Evolutionary conservation across 2,329 filamentous ascomycete species (phyloP).

Genomic region (Diaporthe aspalathi): DNA sequence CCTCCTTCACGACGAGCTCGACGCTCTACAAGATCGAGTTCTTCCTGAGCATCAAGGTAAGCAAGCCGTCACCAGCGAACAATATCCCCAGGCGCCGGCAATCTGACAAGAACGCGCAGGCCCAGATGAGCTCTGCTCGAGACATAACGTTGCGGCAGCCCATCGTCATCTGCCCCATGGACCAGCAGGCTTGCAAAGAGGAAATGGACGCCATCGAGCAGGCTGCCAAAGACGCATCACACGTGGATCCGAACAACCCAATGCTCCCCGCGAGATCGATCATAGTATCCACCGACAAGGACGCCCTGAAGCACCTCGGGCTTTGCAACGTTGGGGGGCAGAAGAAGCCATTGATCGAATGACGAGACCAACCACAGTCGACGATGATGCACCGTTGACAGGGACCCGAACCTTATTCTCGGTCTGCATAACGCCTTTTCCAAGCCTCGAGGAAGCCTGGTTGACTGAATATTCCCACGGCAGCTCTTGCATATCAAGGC

Average conservation of each 20-base stretch:
- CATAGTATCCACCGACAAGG: constrained; percentile 79
- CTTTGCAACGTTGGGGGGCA: constrained; percentile 72
- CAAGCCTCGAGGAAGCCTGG: background rate
- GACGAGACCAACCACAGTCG: constrained; percentile 42
- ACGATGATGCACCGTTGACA: constrained; percentile 12
- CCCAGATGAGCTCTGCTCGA: constrained; percentile 85
- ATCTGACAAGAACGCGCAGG: constrained; percentile 62
- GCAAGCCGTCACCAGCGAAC: constrained; percentile 42
- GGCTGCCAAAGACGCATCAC: constrained; percentile 90
- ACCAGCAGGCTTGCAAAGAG: constrained; percentile 95
- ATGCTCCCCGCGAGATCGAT: constrained; percentile 91
- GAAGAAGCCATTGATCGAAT: constrained; percentile 75
- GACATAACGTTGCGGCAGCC: constrained; percentile 91
- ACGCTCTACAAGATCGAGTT: constrained; percentile 99
- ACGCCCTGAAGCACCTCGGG: constrained; percentile 70
- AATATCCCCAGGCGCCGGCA: too few relatives aligned
- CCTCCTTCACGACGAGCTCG: constrained; percentile 92
- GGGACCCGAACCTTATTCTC: background rate
- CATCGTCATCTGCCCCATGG: constrained; percentile 94
- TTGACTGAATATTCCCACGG: background rate
- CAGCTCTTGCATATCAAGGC: background rate
- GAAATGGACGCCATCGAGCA: constrained; percentile 99
- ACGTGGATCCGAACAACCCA: constrained; percentile 88
- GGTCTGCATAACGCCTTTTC: background rate
- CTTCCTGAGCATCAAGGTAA: constrained; percentile 91